A percentile compares a stretch with the other conserved stretches of the same genome.
phyloP scores from a whole-genome alignment of 768 basidiomycete species.

The Suillus alpinus region DNA sequence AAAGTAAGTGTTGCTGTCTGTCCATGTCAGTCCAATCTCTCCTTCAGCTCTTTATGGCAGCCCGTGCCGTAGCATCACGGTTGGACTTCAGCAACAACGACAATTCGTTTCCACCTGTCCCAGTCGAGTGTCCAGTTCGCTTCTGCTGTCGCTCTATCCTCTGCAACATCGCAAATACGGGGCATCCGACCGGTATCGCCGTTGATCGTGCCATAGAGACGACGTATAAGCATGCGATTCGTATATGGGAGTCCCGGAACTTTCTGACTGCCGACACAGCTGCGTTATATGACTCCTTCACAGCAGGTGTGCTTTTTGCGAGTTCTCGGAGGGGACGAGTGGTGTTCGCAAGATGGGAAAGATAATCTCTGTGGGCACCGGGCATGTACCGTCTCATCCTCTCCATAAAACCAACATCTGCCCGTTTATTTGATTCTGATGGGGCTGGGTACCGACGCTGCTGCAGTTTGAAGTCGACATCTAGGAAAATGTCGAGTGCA shows the following conservation, averaged over 20 bases:
- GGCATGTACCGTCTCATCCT: constrained; percentile 97
- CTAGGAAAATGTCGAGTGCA: constrained; percentile 80
- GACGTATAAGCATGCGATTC: constrained; percentile 83
- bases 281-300: constrained; percentile 75
- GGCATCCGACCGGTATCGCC: constrained; percentile 44
- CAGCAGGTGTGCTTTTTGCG: constrained; percentile 51
- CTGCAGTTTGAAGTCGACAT: constrained; percentile 83
- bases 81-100: constrained; percentile 83
- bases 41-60: constrained; percentile 46
- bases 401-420: constrained; percentile 81
- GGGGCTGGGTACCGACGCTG: constrained; percentile 67
- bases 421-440: constrained; percentile 61
- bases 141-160: constrained; percentile 41
- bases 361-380: constrained; percentile 82
- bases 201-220: constrained; percentile 78
- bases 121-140: constrained; percentile 56
- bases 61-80: constrained; percentile 78
- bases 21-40: not conserved
- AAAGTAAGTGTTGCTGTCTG: not conserved
- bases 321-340: constrained; percentile 63
- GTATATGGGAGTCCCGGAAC: constrained; percentile 86
- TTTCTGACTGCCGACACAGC: constrained; percentile 77
- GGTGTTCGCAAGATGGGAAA: constrained; percentile 59
- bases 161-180: constrained; percentile 53
- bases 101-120: constrained; percentile 89